A percentile compares a stretch with the other conserved stretches of the same genome.
These are phyloP conservation scores for Citrus mangshanensis DNA, from an alignment of 345 rosid genomes.

Conservation along the genomic window DNA sequence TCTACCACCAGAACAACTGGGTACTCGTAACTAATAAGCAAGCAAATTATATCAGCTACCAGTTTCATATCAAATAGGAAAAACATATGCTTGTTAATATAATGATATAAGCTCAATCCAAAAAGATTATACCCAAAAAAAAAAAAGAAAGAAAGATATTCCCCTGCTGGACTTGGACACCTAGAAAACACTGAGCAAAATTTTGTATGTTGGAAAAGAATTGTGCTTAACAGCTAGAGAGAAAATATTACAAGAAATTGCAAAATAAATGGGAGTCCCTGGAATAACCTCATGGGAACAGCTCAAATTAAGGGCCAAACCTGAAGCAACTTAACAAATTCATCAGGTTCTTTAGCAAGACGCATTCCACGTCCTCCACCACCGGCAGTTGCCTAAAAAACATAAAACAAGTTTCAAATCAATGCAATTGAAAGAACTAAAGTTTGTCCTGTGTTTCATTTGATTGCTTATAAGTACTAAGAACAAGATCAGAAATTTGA, in stretches of 20 bases:
- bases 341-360: conserved; percentile 89
- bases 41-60: neutral
- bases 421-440: neutral
- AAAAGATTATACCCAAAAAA: neutral
- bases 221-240: neutral
- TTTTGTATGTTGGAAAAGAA: neutral
- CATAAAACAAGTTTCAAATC: conserved; percentile 6
- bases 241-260: neutral
- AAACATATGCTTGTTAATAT: neutral
- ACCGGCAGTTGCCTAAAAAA: conserved; percentile 90
- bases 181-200: neutral
- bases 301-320: conserved; percentile 32
- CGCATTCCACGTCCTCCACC: conserved; percentile 99
- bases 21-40: neutral
- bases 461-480: neutral
- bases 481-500: neutral
- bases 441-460: neutral
- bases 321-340: conserved; percentile 94
- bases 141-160: too few species aligned
- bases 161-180: neutral
- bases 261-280: neutral
- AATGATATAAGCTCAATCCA: neutral
- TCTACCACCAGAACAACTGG: neutral
- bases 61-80: neutral
- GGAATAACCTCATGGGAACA: conserved; percentile 8